A percentile compares a stretch with the other conserved stretches of the same genome.
These are phyloP conservation scores for Inga oerstediana DNA, from an alignment of 306 rosid species.

Conservation along the genomic window DNA sequence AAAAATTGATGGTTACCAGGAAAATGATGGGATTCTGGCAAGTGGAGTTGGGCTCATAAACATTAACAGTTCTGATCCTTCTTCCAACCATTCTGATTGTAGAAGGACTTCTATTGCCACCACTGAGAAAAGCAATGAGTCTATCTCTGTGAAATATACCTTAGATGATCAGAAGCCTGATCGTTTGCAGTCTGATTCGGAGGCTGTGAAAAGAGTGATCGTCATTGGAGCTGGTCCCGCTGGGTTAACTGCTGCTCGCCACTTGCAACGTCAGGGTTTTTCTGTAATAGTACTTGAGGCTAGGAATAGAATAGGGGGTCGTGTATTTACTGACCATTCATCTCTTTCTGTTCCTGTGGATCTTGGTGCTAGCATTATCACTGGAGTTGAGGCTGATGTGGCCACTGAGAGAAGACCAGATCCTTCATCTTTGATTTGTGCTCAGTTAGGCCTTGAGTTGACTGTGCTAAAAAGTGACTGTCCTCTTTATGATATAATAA, in stretches of 20 bases:
- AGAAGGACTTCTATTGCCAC: conserved; percentile 41
- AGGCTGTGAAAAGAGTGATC: conserved; percentile 67
- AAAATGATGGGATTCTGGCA: conserved; percentile 43
- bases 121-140: conserved; percentile 48
- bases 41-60: conserved; percentile 35
- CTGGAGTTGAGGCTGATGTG: conserved; percentile 99
- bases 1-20: conserved; percentile 36
- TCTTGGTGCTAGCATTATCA: conserved; percentile 99
- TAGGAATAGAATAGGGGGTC: conserved; percentile 94
- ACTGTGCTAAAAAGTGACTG: conserved; percentile 94
- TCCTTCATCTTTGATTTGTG: conserved; percentile 95
- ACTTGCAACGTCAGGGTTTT: conserved; percentile 94
- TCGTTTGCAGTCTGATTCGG: conserved; percentile 47
- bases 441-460: conserved; percentile 93
- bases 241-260: conserved; percentile 97
- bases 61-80: conserved; percentile 44
- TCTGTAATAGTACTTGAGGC: conserved; percentile 81
- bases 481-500: conserved; percentile 87
- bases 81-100: conserved; percentile 44
- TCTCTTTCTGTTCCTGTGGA: conserved; percentile 98
- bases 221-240: conserved; percentile 99
- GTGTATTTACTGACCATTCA: conserved; percentile 85
- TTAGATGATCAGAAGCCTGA: conserved; percentile 44
- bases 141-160: conserved; percentile 38
- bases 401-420: conserved; percentile 98